Percentiles rank a stretch among this genome's conserved stretches.
phyloP scores from a whole-genome alignment of 768 basidiomycete species.

The Arthromyces matolae region DNA sequence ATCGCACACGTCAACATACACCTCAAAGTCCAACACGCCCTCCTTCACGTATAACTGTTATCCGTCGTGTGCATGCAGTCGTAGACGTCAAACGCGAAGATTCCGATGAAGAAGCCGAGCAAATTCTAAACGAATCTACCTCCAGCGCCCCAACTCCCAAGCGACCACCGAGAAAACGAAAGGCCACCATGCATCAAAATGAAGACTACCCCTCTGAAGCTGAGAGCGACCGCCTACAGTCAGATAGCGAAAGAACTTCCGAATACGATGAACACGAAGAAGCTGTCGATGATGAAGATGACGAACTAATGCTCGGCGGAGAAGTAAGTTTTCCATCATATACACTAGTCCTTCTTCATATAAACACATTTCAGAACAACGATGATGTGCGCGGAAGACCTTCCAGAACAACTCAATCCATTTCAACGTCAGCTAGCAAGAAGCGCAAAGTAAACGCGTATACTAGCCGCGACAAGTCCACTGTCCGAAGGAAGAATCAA shows the following conservation, averaged over 20 bases:
- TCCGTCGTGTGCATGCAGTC: constrained; percentile 66
- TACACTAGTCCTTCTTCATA: constrained; percentile 1
- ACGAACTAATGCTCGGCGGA: constrained; percentile 60
- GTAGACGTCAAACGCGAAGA: constrained; percentile 65
- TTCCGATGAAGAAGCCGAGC: constrained; percentile 19
- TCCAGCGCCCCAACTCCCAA: neutral
- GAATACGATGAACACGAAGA: constrained; percentile 33
- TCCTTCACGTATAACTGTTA: constrained; percentile 32
- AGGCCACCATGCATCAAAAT: constrained; percentile 2
- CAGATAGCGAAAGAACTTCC: constrained; percentile 6
- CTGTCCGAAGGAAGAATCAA: constrained; percentile 9
- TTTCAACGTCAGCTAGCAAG: constrained; percentile 27
- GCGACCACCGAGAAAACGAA: constrained; percentile 9
- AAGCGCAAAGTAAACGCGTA: constrained; percentile 29
- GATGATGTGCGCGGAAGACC: constrained; percentile 22
- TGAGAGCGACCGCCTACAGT: constrained; percentile 2
- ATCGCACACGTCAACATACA: constrained; percentile 12
- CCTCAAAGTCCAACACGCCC: constrained; percentile 8
- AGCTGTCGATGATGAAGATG: constrained; percentile 44
- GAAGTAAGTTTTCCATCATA: constrained; percentile 35
- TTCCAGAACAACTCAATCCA: constrained; percentile 10
- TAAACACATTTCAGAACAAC: constrained; percentile 30
- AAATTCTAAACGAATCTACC: neutral
- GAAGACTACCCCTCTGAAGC: constrained; percentile 9
- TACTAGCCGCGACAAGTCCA: constrained; percentile 9